phyloP scores from a whole-genome alignment of 495 filamentous ascomycete species.

The Hamigera avellanea region DNA sequence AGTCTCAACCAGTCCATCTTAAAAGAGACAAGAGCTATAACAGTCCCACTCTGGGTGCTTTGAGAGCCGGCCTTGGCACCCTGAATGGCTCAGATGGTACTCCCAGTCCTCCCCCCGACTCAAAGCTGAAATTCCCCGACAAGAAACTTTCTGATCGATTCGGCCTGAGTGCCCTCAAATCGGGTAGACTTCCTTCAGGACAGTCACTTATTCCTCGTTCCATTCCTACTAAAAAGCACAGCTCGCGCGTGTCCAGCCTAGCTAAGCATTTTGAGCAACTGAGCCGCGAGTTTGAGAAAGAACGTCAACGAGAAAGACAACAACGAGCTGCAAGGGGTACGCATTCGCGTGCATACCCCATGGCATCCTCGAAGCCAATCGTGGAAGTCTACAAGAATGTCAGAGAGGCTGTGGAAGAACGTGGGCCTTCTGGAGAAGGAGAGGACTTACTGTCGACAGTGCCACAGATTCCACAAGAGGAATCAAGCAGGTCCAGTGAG shows the following conservation, averaged over 20 bases:
- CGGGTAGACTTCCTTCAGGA: slow-evolving; percentile 41
- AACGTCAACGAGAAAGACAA: slow-evolving; percentile 73
- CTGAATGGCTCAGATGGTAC: slow-evolving; percentile 8
- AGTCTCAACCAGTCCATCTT: slow-evolving; percentile 53
- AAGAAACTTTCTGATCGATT: slow-evolving; percentile 63
- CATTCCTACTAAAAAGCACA: slow-evolving; percentile 50
- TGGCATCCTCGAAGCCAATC: slow-evolving; percentile 86
- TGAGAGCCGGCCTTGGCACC: slow-evolving; percentile 16
- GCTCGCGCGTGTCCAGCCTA: slow-evolving; percentile 71
- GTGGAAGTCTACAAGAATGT: slow-evolving; percentile 93
- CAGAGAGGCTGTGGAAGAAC: slow-evolving; percentile 81
- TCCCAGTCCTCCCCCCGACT: slow-evolving; percentile 13
- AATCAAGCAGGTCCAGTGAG: slow-evolving; percentile 17
- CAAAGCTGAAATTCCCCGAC: slow-evolving; percentile 39
- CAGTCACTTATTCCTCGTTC: slow-evolving; percentile 86
- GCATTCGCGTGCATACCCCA: slow-evolving; percentile 72
- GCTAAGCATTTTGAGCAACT: slow-evolving; percentile 95
- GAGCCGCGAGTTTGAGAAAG: slow-evolving; percentile 92
- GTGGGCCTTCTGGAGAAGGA: slow-evolving; percentile 61
- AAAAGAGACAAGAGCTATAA: slow-evolving; percentile 16
- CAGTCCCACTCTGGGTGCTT: slow-evolving; percentile 7
- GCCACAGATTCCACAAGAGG: slow-evolving; percentile 15
- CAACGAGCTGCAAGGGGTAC: slow-evolving; percentile 72
- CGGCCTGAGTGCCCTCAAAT: slow-evolving; percentile 47
- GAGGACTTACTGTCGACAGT: slow-evolving; percentile 21